Conservation (phyloP, 1,284 basidiomycete genomes). For the Boletus mariae region DNA sequence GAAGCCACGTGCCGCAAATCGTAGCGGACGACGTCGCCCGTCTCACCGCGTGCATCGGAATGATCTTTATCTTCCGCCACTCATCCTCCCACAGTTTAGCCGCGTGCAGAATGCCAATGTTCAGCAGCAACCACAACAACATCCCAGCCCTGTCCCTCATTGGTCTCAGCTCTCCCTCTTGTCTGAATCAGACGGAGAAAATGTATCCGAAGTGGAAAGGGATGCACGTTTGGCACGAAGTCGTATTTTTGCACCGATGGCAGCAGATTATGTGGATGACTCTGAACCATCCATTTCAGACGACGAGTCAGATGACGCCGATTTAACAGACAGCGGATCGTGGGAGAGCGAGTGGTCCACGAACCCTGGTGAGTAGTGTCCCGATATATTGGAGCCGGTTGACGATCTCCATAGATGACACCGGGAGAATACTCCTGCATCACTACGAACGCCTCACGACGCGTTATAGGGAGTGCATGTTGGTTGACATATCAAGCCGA, state of each 20-base stretch:
- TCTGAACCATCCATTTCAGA: constrained; percentile 53
- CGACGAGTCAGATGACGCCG: constrained; percentile 76
- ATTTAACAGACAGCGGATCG: constrained; percentile 52
- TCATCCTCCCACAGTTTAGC: constrained; percentile 38
- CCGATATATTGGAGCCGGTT: constrained; percentile 1
- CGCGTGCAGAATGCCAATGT: constrained; percentile 1
- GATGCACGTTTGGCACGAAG: constrained; percentile 66
- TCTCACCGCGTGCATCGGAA: constrained; percentile 38
- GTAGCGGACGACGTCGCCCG: constrained; percentile 4
- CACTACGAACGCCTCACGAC: constrained; percentile 30
- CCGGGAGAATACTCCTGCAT: constrained; percentile 13
- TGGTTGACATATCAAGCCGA: constrained; percentile 34
- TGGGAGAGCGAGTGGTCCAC: constrained; percentile 58
- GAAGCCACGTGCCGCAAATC: not conserved
- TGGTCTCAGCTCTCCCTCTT: constrained; percentile 34
- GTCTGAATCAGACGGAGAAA: constrained; percentile 65
- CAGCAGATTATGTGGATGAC: constrained; percentile 33
- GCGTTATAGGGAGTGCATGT: constrained; percentile 29
- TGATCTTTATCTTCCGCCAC: constrained; percentile 57
- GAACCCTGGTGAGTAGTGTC: constrained; percentile 24
- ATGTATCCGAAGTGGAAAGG: constrained; percentile 57
- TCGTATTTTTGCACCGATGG: constrained; percentile 42
- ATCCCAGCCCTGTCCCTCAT: constrained; percentile 9
- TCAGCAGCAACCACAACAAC: constrained; percentile 1
- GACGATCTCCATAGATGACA: constrained; percentile 19